Evolutionary conservation across 495 filamentous ascomycete genomes (phyloP).

Genomic region (Podospora comata): DNA sequence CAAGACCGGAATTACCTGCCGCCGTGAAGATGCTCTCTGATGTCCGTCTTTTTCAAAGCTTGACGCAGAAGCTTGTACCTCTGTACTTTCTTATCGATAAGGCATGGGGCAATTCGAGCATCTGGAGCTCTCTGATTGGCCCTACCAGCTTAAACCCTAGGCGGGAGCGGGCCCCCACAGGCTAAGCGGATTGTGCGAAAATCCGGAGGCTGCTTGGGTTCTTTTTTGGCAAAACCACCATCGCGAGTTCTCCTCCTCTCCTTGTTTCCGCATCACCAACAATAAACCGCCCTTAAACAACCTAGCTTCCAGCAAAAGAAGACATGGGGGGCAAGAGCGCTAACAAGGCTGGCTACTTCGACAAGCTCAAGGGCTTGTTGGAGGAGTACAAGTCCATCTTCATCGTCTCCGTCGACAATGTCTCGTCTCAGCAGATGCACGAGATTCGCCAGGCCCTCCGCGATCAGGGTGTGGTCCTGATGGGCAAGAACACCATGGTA

Average conservation of each 20-base stretch:
- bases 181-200: conserved; percentile 33
- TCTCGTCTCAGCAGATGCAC: conserved; percentile 99
- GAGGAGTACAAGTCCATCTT: conserved; percentile 93
- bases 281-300: conserved; percentile 81
- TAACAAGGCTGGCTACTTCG: conserved; percentile 97
- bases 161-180: conserved; percentile 25
- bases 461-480: conserved; percentile 87
- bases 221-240: conserved; percentile 21
- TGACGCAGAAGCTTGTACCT: conserved; percentile 4
- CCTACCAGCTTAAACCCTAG: conserved; percentile 32
- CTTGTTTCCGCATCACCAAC: conserved; percentile 27
- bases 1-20: neutral
- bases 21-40: neutral
- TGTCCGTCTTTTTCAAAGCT: neutral
- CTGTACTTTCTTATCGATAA: conserved; percentile 6
- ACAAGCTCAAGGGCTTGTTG: conserved; percentile 93
- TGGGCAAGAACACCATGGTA: conserved; percentile 99
- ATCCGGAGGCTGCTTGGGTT: conserved; percentile 19
- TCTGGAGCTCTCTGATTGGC: conserved; percentile 20
- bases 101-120: conserved; percentile 10
- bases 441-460: conserved; percentile 91
- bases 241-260: conserved; percentile 16
- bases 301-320: conserved; percentile 93
- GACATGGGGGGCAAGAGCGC: conserved; percentile 98
- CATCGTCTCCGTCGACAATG: conserved; percentile 96